Evolutionary conservation across 768 basidiomycete species (phyloP).

Genomic region (Rhodotorula diobovata): DNA sequence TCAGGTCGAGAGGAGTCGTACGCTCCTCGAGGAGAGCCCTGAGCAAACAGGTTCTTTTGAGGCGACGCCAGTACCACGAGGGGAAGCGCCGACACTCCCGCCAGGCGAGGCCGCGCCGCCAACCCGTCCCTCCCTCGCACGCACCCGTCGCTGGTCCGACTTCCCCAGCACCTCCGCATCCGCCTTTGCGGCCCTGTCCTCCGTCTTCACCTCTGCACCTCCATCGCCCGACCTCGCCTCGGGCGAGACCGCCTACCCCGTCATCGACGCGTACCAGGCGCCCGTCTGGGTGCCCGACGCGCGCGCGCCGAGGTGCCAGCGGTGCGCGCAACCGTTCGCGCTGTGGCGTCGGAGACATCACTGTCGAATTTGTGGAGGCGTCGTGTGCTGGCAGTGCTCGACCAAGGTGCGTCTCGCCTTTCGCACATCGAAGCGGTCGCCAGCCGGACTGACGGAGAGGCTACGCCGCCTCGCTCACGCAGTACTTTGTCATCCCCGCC

Average conservation of each 20-base stretch:
- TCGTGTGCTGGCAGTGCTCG: constrained; percentile 81
- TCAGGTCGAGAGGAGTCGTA: too few relatives aligned
- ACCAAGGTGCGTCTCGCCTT: constrained; percentile 56
- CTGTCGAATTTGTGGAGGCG: constrained; percentile 88
- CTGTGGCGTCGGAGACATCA: constrained; percentile 95
- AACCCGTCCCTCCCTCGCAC: neutral
- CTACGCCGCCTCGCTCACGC: neutral
- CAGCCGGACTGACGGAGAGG: neutral
- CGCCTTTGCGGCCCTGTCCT: constrained; percentile 14
- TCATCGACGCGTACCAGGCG: constrained; percentile 76
- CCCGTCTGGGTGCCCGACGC: constrained; percentile 89
- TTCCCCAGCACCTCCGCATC: constrained; percentile 5
- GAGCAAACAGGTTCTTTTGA: too few relatives aligned
- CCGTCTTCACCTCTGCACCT: neutral
- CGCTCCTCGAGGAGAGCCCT: too few relatives aligned
- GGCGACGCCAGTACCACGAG: too few relatives aligned
- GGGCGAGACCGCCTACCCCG: constrained; percentile 16
- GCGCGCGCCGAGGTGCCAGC: constrained; percentile 77
- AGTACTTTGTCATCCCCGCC: constrained; percentile 75
- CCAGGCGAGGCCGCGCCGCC: neutral
- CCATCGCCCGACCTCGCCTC: neutral
- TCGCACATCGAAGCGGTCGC: neutral
- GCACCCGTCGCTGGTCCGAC: constrained; percentile 22
- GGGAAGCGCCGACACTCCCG: too few relatives aligned
- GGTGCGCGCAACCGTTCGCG: constrained; percentile 77